Evolutionary conservation across 2,329 filamentous ascomycete species (phyloP), one percentile per base, ranked within the genome.

Genomic region (Claviceps pusilla): DNA sequence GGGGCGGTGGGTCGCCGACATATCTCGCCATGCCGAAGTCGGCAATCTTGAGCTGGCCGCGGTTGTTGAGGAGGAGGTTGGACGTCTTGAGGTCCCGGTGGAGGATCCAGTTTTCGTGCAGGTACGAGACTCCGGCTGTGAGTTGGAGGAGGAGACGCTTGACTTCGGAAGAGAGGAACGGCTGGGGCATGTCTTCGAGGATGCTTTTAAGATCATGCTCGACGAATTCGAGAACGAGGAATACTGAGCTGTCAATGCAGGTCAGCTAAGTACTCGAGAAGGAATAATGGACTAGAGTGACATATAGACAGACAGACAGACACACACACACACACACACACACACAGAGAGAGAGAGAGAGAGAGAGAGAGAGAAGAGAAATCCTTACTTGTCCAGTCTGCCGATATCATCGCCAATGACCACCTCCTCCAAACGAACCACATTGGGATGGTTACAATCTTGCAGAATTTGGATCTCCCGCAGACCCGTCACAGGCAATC

Each of bases 1-100:
- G 78, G 0, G 83, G 76, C 5, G 91, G 76, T 4, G 91, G 89
- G 61, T 88, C 82, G 51, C 86, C 86, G 54, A 87, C 86, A 71
- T 93, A 93, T 33, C 93, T 81, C 3, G 93, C 91, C 89, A 98
- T 96, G 68, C 93, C 93, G 66, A 98, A 98, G 70, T 98, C 93
- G 57, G 93, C 93, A 59, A 98, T 84, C 70, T 96, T 96, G 69
- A 98, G 84, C 67, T 87, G 84, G 48, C 93, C 93, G 48, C 89
- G 87, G 73, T 97, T 97, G 73, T 89, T 94, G 71, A 98, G 85
- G 49, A 98, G 82, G 49, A 98, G 82, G 64, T 95, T 95, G 50
- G 87, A 91, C 3, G 89, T 94, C 70, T 95, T 95, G 63, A 95
- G 81, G 70, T 96, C 90, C 55, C 90, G 88, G 71, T 93, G 89